Percentiles rank a stretch among this genome's conserved stretches.
phyloP scores from a whole-genome alignment of 2,329 filamentous ascomycete species.

The Neopestalotiopsis sp. region DNA sequence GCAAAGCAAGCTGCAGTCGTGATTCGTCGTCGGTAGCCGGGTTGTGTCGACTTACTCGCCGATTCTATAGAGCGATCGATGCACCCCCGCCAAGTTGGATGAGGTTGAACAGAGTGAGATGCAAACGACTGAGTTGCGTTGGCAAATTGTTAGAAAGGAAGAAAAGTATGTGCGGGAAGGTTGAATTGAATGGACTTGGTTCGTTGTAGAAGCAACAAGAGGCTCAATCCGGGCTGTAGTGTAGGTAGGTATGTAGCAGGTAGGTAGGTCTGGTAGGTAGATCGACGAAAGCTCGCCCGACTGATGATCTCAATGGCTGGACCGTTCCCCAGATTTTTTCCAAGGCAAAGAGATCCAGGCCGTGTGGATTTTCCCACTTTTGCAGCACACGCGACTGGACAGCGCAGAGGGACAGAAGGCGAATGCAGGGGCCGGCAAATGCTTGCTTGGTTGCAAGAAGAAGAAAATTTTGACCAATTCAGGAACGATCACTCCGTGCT shows the following conservation, averaged over 20 bases:
- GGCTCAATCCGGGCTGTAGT: neutral
- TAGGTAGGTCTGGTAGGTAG: neutral
- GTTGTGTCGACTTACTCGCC: constrained; percentile 1
- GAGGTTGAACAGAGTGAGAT: neutral
- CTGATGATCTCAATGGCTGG: constrained; percentile 19
- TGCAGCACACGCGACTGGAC: neutral
- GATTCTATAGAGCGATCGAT: neutral
- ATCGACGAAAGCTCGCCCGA: constrained; percentile 6
- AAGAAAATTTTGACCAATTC: constrained; percentile 1
- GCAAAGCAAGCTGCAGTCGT: constrained; percentile 5
- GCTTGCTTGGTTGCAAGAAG: neutral
- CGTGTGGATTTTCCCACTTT: neutral
- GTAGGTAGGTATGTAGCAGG: too few species aligned
- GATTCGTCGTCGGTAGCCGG: constrained; percentile 3
- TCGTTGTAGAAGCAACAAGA: neutral
- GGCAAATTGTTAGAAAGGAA: neutral
- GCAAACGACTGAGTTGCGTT: neutral
- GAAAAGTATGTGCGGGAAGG: neutral
- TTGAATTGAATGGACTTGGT: neutral
- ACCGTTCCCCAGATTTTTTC: constrained; percentile 18
- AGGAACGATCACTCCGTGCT: neutral
- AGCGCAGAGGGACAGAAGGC: neutral
- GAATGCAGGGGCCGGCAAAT: neutral
- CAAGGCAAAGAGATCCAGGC: constrained; percentile 14
- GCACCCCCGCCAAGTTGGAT: neutral